These are phyloP conservation scores for Chlorophyllum brunneum DNA, from an alignment of 768 basidiomycete genomes.

Conservation along the genomic window DNA sequence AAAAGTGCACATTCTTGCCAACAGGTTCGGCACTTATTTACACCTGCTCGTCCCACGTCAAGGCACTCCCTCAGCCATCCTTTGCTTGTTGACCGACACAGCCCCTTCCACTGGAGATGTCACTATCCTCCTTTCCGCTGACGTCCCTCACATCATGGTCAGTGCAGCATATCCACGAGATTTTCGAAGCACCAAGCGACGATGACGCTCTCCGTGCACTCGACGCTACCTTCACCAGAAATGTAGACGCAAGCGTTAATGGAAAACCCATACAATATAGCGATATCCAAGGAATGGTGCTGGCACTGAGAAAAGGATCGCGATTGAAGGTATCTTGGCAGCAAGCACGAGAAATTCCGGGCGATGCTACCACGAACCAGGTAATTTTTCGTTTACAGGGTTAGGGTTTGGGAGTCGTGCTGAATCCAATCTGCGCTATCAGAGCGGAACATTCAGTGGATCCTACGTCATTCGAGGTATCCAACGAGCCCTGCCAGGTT, in stretches of 20 bases:
- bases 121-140: conserved; percentile 1
- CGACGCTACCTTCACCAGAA: conserved; percentile 5
- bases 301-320: conserved; percentile 10
- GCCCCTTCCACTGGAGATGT: not conserved
- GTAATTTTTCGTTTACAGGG: not conserved
- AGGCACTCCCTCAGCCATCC: too few species aligned
- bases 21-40: too few species aligned
- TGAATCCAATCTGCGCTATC: not conserved
- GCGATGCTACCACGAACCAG: conserved; percentile 7
- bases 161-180: conserved; percentile 7
- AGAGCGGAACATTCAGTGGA: conserved; percentile 10
- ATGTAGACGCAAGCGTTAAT: conserved; percentile 13
- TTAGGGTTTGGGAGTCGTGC: not conserved
- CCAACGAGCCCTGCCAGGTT: conserved; percentile 4
- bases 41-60: too few species aligned
- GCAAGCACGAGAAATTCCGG: conserved; percentile 4
- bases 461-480: conserved; percentile 8
- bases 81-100: not conserved
- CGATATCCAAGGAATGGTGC: conserved; percentile 11
- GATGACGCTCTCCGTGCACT: conserved; percentile 11
- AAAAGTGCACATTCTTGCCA: too few species aligned
- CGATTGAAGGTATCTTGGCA: conserved; percentile 9
- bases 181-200: conserved; percentile 15
- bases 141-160: conserved; percentile 15
- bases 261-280: conserved; percentile 6